Evolutionary conservation across 345 rosid species (phyloP).

Genomic region (Rhodomyrtus tomentosa): DNA sequence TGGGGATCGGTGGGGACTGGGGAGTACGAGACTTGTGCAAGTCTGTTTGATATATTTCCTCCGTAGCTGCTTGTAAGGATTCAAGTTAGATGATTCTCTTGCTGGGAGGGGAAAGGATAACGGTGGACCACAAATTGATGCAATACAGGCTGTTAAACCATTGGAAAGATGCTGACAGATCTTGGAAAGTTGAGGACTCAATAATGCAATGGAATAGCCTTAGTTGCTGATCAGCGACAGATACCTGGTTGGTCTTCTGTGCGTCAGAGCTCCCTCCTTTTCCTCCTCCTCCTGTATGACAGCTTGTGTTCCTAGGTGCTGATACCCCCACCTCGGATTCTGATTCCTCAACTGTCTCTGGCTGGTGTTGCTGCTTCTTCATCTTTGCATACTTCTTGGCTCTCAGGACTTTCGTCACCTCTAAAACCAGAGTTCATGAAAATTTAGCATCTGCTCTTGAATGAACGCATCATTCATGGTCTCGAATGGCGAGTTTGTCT

Average conservation of each 20-base stretch:
- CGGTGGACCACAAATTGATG: background rate
- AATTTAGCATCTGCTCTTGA: background rate
- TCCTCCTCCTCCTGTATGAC: background rate
- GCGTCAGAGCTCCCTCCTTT: background rate
- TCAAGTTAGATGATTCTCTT: background rate
- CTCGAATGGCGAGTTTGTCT: background rate
- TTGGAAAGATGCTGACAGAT: background rate
- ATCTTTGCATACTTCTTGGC: slow-evolving; percentile 72
- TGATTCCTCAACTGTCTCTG: slow-evolving; percentile 25
- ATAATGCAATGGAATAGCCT: background rate
- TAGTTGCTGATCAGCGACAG: background rate
- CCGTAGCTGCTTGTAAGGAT: background rate
- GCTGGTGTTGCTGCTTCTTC: slow-evolving; percentile 46
- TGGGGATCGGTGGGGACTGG: background rate
- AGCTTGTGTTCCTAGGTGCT: background rate
- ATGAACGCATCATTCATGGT: background rate
- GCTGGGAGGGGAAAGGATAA: background rate
- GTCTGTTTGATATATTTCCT: background rate
- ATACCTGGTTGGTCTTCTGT: slow-evolving; percentile 5
- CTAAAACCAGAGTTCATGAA: slow-evolving; percentile 14
- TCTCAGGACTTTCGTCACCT: slow-evolving; percentile 75
- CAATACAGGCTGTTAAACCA: background rate
- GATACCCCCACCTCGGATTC: slow-evolving; percentile 10
- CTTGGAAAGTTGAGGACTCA: background rate
- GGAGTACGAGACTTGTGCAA: background rate